These are phyloP conservation scores for Magnusiomyces clavatus DNA, from an alignment of 1,139 yeast species.

Conservation along the genomic window DNA sequence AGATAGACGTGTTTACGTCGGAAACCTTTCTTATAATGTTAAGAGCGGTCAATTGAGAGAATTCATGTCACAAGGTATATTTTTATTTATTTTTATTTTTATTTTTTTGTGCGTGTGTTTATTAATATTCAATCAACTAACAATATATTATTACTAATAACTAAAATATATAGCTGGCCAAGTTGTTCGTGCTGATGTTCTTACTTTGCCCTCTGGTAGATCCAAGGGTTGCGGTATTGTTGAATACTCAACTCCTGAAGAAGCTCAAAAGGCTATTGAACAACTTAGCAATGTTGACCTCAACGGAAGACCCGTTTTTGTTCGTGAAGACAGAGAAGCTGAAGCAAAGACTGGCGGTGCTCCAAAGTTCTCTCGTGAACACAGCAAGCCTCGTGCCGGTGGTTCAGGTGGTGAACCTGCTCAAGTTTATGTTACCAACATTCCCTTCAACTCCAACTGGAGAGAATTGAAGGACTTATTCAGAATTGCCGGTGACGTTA, in stretches of 20 bases:
- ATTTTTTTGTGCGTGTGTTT: background rate
- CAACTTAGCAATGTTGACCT: slow-evolving; percentile 60
- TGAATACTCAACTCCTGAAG: slow-evolving; percentile 62
- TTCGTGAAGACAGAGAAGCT: slow-evolving; percentile 52
- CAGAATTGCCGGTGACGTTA: slow-evolving; percentile 66
- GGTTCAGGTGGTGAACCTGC: slow-evolving; percentile 27
- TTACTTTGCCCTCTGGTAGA: slow-evolving; percentile 74
- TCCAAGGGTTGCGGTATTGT: slow-evolving; percentile 73
- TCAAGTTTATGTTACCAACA: slow-evolving; percentile 74
- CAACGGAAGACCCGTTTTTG: slow-evolving; percentile 77
- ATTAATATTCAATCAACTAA: background rate
- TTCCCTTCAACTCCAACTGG: slow-evolving; percentile 78
- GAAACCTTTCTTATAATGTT: slow-evolving; percentile 54
- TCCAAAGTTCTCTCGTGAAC: slow-evolving; percentile 12
- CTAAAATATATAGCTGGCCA: slow-evolving; percentile 43
- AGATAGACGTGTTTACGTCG: slow-evolving; percentile 42
- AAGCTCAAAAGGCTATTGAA: slow-evolving; percentile 68
- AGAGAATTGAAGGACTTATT: slow-evolving; percentile 80
- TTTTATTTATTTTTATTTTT: background rate
- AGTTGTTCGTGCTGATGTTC: slow-evolving; percentile 80
- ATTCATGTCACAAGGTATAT: slow-evolving; percentile 44
- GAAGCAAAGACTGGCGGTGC: slow-evolving; percentile 22
- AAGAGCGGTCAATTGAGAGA: slow-evolving; percentile 58
- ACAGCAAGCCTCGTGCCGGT: slow-evolving; percentile 12
- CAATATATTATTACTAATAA: background rate